Evolutionary conservation across 2,329 filamentous ascomycete species (phyloP).

Genomic region (Alternaria gaisen): DNA sequence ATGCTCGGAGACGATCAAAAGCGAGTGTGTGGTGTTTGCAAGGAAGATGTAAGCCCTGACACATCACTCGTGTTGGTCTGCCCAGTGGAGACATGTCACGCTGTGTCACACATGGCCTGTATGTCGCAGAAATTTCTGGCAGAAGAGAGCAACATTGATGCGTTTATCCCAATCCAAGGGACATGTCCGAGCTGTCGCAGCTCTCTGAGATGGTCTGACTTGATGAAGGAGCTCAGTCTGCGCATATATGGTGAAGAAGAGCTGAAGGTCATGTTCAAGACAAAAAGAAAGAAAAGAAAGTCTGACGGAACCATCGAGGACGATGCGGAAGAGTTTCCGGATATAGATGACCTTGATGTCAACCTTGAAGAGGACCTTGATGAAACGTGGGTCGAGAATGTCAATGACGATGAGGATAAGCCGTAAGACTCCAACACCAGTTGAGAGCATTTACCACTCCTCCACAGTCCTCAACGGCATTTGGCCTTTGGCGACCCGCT

Average conservation of each 20-base stretch:
- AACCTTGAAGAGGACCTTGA: slow-evolving; percentile 47
- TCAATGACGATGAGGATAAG: slow-evolving; percentile 41
- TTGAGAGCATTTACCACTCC: slow-evolving; percentile 35
- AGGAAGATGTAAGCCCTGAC: slow-evolving; percentile 45
- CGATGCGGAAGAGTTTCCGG: slow-evolving; percentile 22
- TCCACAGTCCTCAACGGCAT: slow-evolving; percentile 38
- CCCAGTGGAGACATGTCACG: slow-evolving; percentile 57
- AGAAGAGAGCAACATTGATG: slow-evolving; percentile 44
- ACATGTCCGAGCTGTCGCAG: slow-evolving; percentile 74
- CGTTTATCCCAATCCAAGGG: slow-evolving; percentile 73
- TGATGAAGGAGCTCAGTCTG: slow-evolving; percentile 84
- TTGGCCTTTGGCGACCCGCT: slow-evolving; percentile 34
- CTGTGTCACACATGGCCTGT: slow-evolving; percentile 65
- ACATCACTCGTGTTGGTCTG: slow-evolving; percentile 62
- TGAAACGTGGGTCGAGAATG: slow-evolving; percentile 46
- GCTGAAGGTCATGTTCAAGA: slow-evolving; percentile 72
- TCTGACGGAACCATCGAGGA: slow-evolving; percentile 30
- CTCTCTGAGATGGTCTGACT: slow-evolving; percentile 73
- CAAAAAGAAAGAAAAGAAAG: slow-evolving; percentile 51
- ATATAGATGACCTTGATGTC: slow-evolving; percentile 36
- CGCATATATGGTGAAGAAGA: slow-evolving; percentile 75
- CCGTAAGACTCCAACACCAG: background rate
- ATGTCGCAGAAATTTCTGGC: slow-evolving; percentile 62
- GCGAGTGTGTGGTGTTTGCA: slow-evolving; percentile 61
- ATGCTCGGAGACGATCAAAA: slow-evolving; percentile 21